Percentiles rank a stretch among this genome's conserved stretches.
Evolutionary conservation across 192 early-diverging fungal species (phyloP).

Genomic region (Geosiphon pyriformis): DNA sequence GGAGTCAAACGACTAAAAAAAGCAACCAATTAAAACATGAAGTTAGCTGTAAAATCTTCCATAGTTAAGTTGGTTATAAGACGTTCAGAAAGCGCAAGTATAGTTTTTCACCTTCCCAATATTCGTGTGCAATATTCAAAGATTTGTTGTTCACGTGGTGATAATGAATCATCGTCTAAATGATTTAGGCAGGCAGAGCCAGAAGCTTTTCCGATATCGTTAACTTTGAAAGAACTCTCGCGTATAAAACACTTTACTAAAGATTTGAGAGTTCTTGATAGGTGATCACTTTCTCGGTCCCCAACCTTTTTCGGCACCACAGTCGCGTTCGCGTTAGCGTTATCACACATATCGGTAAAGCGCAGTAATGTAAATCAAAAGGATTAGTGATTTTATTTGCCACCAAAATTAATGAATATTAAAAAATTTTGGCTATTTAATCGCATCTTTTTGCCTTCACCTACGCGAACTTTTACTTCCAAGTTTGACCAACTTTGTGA

Average conservation of each 20-base stretch:
- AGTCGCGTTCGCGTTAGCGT: too few species aligned
- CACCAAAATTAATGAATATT: too few species aligned
- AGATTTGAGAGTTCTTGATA: not conserved
- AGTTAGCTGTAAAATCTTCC: not conserved
- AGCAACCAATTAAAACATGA: not conserved
- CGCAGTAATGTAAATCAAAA: too few species aligned
- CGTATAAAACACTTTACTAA: conserved; percentile 18
- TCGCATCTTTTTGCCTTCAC: too few species aligned
- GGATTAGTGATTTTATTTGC: too few species aligned
- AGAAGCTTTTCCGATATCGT: not conserved
- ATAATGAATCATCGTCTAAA: not conserved
- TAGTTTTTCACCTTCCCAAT: conserved; percentile 13
- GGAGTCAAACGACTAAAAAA: conserved; percentile 47
- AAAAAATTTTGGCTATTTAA: too few species aligned
- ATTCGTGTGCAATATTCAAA: conserved; percentile 20
- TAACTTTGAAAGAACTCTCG: not conserved
- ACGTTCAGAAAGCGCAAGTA: too few species aligned
- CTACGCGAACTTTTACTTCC: too few species aligned
- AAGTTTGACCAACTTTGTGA: too few species aligned
- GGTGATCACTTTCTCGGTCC: too few species aligned
- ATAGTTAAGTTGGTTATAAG: not conserved
- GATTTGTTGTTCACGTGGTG: conserved; percentile 7
- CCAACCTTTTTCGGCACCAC: too few species aligned
- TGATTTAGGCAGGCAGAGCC: not conserved
- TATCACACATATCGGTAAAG: too few species aligned